These are phyloP conservation scores for Acidomyces sp. DNA, from an alignment of 495 filamentous ascomycete species.

Conservation along the genomic window DNA sequence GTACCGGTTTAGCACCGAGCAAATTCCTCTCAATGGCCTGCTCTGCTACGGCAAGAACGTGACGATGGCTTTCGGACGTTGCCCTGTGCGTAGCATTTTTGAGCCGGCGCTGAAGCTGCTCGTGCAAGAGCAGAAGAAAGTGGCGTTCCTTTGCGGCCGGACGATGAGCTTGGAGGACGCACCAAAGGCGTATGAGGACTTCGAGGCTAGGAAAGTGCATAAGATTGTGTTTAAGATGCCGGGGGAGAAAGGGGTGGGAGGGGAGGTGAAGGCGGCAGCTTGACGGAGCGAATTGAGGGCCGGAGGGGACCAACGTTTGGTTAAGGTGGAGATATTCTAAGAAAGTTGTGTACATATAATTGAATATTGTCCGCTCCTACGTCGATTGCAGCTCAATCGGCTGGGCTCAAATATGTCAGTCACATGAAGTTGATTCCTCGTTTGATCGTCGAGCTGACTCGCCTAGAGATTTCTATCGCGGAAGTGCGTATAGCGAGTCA, in stretches of 20 bases:
- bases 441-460: too few relatives aligned
- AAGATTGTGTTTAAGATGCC: slow-evolving; percentile 57
- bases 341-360: too few relatives aligned
- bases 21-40: slow-evolving; percentile 75
- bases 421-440: too few relatives aligned
- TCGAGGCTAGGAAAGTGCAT: slow-evolving; percentile 60
- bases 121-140: slow-evolving; percentile 60
- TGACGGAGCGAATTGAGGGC: not conserved
- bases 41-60: slow-evolving; percentile 87
- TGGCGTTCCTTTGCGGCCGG: slow-evolving; percentile 79
- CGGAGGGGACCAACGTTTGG: too few relatives aligned
- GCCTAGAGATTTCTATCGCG: too few relatives aligned
- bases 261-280: slow-evolving; percentile 9
- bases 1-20: slow-evolving; percentile 13
- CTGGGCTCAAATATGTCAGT: too few relatives aligned
- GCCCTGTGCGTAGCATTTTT: slow-evolving; percentile 79
- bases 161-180: slow-evolving; percentile 80
- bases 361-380: too few relatives aligned
- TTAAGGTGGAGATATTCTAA: too few relatives aligned
- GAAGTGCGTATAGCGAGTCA: too few relatives aligned
- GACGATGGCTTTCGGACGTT: slow-evolving; percentile 84
- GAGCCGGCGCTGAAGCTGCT: slow-evolving; percentile 63
- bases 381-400: too few relatives aligned
- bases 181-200: slow-evolving; percentile 79
- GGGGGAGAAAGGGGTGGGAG: slow-evolving; percentile 5